Evolutionary conservation across 2,329 filamentous ascomycete genomes (phyloP).

Genomic region (Fusarium sororula): DNA sequence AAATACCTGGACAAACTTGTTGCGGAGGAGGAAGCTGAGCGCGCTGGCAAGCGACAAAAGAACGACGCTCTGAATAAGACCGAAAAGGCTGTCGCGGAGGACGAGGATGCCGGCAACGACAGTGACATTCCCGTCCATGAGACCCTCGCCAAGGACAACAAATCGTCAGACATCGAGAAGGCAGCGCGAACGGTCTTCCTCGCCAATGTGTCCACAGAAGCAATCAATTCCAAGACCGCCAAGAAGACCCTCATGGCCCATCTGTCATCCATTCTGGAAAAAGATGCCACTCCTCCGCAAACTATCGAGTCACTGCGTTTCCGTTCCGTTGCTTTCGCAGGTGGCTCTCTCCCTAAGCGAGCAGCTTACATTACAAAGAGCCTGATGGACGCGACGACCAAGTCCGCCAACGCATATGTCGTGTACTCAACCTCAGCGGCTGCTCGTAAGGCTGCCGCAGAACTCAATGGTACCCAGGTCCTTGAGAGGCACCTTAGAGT

Average conservation of each 20-base stretch:
- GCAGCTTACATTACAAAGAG: slow-evolving; percentile 94
- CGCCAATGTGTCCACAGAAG: slow-evolving; percentile 85
- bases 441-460: slow-evolving; percentile 77
- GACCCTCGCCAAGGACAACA: slow-evolving; percentile 62
- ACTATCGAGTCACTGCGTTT: slow-evolving; percentile 93
- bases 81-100: slow-evolving; percentile 50
- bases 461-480: slow-evolving; percentile 84
- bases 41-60: slow-evolving; percentile 65
- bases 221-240: slow-evolving; percentile 82
- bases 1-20: slow-evolving; percentile 74
- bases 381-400: slow-evolving; percentile 89
- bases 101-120: slow-evolving; percentile 57
- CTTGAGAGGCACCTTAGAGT: slow-evolving; percentile 90
- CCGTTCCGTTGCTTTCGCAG: slow-evolving; percentile 88
- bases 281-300: slow-evolving; percentile 63
- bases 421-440: slow-evolving; percentile 83
- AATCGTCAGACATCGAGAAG: slow-evolving; percentile 77
- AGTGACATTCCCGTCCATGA: slow-evolving; percentile 64
- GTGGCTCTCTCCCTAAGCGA: slow-evolving; percentile 82
- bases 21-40: slow-evolving; percentile 66
- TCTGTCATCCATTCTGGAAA: slow-evolving; percentile 76
- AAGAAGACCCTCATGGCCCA: slow-evolving; percentile 82
- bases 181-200: slow-evolving; percentile 91
- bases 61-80: slow-evolving; percentile 41
- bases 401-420: slow-evolving; percentile 92